Percentiles rank a stretch among this genome's conserved stretches.
These are phyloP conservation scores for Selaginella tamariscina DNA, from an alignment of 75 land plant species.

Conservation along the genomic window DNA sequence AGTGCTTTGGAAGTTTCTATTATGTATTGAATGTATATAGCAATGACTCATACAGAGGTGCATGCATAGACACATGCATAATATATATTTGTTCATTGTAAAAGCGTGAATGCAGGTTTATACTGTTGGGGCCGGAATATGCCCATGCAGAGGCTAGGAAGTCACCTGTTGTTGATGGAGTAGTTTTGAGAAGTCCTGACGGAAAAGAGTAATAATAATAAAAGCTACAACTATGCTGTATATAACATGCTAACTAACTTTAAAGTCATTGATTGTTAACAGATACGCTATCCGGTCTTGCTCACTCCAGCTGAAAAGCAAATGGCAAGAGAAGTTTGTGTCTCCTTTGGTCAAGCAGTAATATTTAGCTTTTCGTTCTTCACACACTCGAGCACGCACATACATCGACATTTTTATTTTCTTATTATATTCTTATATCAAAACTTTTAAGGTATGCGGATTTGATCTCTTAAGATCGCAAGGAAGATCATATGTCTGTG, in stretches of 20 bases:
- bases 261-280: constrained; percentile 14
- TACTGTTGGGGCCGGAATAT: constrained; percentile 96
- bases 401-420: not conserved
- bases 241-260: too few species aligned
- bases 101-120: constrained; percentile 48
- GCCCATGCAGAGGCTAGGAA: constrained; percentile 99
- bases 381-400: not conserved
- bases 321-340: constrained; percentile 95
- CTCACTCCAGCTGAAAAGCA: constrained; percentile 92
- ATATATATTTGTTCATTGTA: too few species aligned
- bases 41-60: too few species aligned
- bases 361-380: not conserved
- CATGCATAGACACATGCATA: not conserved
- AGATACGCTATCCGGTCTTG: constrained; percentile 94
- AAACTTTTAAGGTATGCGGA: constrained; percentile 70
- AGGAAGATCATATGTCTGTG: constrained; percentile 97
- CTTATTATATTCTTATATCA: not conserved
- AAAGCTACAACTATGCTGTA: too few species aligned
- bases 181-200: constrained; percentile 97
- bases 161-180: constrained; percentile 99
- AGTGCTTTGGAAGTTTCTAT: too few species aligned
- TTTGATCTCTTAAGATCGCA: constrained; percentile 93
- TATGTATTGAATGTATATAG: too few species aligned
- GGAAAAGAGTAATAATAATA: constrained; percentile 78
- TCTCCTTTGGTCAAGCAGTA: constrained; percentile 94